Evolutionary conservation across 495 filamentous ascomycete genomes (phyloP), one percentile per base, ranked within the genome.

Genomic region (Penicillium pulvis): DNA sequence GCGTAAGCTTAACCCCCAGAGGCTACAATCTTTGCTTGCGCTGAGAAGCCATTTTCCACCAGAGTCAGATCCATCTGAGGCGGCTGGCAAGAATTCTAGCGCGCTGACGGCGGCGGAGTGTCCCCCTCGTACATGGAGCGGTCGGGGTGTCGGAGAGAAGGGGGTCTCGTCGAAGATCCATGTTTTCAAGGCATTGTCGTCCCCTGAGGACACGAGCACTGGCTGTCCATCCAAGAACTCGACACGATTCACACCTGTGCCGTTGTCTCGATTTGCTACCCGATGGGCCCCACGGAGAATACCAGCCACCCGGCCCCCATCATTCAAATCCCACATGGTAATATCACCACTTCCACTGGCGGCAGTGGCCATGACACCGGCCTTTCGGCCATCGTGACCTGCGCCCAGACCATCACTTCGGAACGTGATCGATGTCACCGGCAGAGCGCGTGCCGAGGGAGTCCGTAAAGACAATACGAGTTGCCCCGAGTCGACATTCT

Each of bases 1-100:
- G 36, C 95, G 88, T 60, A 98, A 73, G 79, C 93, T 97, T 82
- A 94, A 93, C 16, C 89, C 93, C 93, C 95, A 97, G 12, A 98
- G 78, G 73, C 90, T 95, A 58, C 90, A 81, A 69, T 98, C 94
- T 66, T 85, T 81, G 50, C 90, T 91, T 53, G 88, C 90, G 66
- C 91, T 96, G 47, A 99, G 79, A 26, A 99, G 78, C 93, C 96
- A 99, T 74, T 99, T 98, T 2, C 92, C 92, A 35, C 82, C 83
- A 50, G 84, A 86, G 64, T 96, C 92, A n/a, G 91, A 84, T 8
- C 91, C 92, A 65, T 96, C 93, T 5, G 93, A 91, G 48, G 91
- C 85, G 2, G 89, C 78, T 7, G 95, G 93, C 48, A 96, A 70
- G 71, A 97, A 98, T 42, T 85, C 78, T 17, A 99, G 75, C 33